Percentiles rank a stretch among this genome's conserved stretches.
phyloP scores from a whole-genome alignment of 2,329 filamentous ascomycete species.

The Talaromyces sp. region DNA sequence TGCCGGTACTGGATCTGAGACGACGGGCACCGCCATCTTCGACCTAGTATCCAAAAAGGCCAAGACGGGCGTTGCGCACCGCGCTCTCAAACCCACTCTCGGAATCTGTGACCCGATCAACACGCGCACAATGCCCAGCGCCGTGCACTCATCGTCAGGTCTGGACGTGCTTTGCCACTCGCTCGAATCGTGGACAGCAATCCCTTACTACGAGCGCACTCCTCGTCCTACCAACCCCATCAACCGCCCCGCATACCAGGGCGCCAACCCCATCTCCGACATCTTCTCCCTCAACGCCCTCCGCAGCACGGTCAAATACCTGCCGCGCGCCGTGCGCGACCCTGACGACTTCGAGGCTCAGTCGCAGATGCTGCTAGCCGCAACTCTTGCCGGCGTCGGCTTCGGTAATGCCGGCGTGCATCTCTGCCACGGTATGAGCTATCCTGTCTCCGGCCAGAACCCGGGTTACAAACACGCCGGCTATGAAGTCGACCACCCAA shows the following conservation, averaged over 20 bases:
- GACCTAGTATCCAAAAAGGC: constrained; percentile 83
- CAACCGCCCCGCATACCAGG: constrained; percentile 87
- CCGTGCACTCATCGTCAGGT: constrained; percentile 85
- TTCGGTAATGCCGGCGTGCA: constrained; percentile 98
- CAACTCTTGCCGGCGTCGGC: constrained; percentile 88
- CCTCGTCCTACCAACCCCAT: constrained; percentile 87
- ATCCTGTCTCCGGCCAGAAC: constrained; percentile 94
- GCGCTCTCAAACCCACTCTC: constrained; percentile 89
- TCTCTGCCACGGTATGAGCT: constrained; percentile 86
- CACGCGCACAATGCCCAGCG: constrained; percentile 90
- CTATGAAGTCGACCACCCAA: constrained; percentile 68
- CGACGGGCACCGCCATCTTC: constrained; percentile 96
- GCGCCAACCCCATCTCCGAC: constrained; percentile 94
- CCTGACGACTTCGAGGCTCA: constrained; percentile 91
- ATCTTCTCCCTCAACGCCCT: constrained; percentile 91
- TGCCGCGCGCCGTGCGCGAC: constrained; percentile 79
- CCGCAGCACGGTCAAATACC: constrained; percentile 78
- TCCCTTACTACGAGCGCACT: constrained; percentile 80
- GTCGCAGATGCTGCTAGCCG: constrained; percentile 88
- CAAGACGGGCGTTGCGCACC: constrained; percentile 93
- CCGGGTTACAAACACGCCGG: constrained; percentile 81
- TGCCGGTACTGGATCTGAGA: constrained; percentile 84
- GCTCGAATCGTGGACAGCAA: constrained; percentile 95
- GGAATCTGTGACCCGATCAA: constrained; percentile 85
- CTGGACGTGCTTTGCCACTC: constrained; percentile 93